Evolutionary conservation across 2,329 filamentous ascomycete species (phyloP).

Genomic region (Sclerotinia nivalis): DNA sequence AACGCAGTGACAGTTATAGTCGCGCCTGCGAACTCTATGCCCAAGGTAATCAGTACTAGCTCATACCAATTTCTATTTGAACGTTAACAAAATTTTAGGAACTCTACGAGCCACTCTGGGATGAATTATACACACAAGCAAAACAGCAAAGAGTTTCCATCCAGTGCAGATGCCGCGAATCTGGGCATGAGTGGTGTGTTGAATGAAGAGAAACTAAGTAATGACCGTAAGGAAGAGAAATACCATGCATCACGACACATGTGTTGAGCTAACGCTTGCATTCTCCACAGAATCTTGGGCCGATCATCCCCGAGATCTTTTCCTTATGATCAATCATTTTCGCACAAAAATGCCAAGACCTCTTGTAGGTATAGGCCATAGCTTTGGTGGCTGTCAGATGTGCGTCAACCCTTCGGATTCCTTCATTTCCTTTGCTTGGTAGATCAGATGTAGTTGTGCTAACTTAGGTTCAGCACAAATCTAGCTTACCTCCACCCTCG

Average conservation of each 20-base stretch:
- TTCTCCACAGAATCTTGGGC: constrained; percentile 46
- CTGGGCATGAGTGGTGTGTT: constrained; percentile 76
- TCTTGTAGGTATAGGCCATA: constrained; percentile 81
- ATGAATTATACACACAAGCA: constrained; percentile 66
- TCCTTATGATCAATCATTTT: constrained; percentile 81
- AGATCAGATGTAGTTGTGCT: background rate
- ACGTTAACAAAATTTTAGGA: constrained; percentile 55
- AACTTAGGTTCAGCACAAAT: background rate
- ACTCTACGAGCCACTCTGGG: constrained; percentile 87
- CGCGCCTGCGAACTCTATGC: constrained; percentile 86
- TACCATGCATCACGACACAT: constrained; percentile 23
- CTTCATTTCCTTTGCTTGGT: background rate
- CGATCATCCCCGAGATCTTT: constrained; percentile 70
- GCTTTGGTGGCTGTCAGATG: constrained; percentile 77
- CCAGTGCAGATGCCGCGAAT: constrained; percentile 78
- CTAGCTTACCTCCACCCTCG: background rate
- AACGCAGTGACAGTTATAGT: constrained; percentile 51
- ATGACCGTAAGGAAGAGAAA: constrained; percentile 65
- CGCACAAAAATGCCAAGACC: constrained; percentile 68
- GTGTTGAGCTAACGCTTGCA: background rate
- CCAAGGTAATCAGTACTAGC: constrained; percentile 60
- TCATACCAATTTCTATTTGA: background rate
- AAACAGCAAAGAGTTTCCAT: constrained; percentile 64
- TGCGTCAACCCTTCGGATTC: background rate
- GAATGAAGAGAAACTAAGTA: constrained; percentile 73